Evolutionary conservation across 179 eudicot genomes (phyloP).

Genomic region (Amaranthus tricolor): DNA sequence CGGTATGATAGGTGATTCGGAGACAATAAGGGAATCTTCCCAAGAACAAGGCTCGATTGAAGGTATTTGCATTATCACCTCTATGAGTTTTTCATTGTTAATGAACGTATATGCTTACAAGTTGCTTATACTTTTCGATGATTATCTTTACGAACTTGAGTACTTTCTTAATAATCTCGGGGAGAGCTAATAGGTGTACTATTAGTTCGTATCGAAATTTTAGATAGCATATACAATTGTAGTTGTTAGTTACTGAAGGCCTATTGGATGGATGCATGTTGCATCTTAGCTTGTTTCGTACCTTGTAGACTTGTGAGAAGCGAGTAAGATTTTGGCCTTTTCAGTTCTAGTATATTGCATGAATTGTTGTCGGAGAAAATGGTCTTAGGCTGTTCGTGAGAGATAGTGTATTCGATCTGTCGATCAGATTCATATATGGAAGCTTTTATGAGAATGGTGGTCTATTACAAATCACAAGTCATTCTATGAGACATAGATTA

Average conservation of each 20-base stretch:
- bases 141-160: not conserved
- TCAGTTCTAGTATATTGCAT: not conserved
- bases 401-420: not conserved
- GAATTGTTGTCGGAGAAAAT: too few species aligned
- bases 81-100: not conserved
- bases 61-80: conserved; percentile 20
- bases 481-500: too few species aligned
- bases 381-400: not conserved
- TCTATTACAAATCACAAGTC: too few species aligned
- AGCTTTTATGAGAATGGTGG: too few species aligned
- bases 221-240: too few species aligned
- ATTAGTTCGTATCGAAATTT: not conserved
- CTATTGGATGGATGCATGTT: not conserved
- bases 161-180: not conserved
- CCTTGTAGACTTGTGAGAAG: not conserved
- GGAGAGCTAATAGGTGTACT: not conserved
- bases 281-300: not conserved
- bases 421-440: too few species aligned
- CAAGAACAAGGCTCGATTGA: conserved; percentile 28
- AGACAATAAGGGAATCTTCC: conserved; percentile 26
- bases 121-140: not conserved
- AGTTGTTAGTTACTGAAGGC: not conserved
- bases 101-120: not conserved
- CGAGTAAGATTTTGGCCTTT: not conserved
- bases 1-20: conserved; percentile 26